Base-by-base conservation (phyloP, 2,329 filamentous ascomycete species). In the Stagonosporopsis rhizophila region DNA sequence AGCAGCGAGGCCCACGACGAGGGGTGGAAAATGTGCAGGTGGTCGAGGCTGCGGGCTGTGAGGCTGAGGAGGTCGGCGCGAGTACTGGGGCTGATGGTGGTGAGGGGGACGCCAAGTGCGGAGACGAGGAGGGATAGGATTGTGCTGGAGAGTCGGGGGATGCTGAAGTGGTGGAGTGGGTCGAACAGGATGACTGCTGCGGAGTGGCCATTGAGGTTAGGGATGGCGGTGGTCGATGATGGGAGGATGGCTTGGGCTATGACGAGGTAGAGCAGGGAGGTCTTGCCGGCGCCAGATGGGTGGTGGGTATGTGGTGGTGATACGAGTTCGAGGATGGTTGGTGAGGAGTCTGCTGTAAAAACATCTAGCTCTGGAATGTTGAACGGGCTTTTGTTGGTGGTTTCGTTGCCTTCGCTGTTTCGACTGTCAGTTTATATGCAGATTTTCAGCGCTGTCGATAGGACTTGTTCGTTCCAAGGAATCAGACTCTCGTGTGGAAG, bases 21-120 rank as follows among this genome's bases (percentile, higher is more conserved):
- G 0, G 85, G 84, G 2, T 75, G 80, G 73, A 87, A 83, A 58
- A 88, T 76, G 68, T 88, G 85, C 34, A 88, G 70, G 64, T 88
- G 85, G 25, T 74, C 65, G 0, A 89, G 74, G 4, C 78, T 72
- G 20, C 62, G 62, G n/a, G 62, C 57, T 14, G 85, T 54, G 1
- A 78, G 59, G 9, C 59, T 48, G 22, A 37, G 44, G 17, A 48
- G 39, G 17, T 28, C 20, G 44, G 44, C 12, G 22, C 44, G 17
- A 14, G 25, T 32, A 22, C 12, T 30, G 9, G 53, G 8, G 19
- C 27, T 17, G 11, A 52, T 20, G 7, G 44, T 23, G 35, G 15
- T 5, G 22, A 30, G 1, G 6, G 59, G 15, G 15, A 35, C 17
- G 3, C 38, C 28, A 2, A 59, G 40, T 6, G 25, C 19, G 23